Evolutionary conservation across 2,329 filamentous ascomycete species (phyloP).

Genomic region (Trichoderma sp.): DNA sequence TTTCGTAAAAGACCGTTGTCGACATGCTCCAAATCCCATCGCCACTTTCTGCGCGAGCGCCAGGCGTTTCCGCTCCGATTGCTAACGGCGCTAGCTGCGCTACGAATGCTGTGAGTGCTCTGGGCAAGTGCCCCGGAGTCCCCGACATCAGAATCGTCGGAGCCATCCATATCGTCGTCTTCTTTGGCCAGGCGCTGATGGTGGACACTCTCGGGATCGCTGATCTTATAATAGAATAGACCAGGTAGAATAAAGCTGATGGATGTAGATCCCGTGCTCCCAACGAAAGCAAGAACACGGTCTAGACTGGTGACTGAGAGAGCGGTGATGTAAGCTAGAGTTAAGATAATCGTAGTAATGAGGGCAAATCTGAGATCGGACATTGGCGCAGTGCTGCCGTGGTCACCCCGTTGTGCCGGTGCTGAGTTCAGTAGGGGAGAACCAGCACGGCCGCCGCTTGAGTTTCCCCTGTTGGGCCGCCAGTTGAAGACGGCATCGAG

Average conservation of each 20-base stretch:
- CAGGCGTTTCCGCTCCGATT: constrained; percentile 35
- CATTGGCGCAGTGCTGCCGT: constrained; percentile 61
- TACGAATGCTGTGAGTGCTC: constrained; percentile 46
- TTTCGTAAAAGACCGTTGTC: constrained; percentile 65
- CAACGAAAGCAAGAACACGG: constrained; percentile 90
- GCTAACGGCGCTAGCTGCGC: constrained; percentile 37
- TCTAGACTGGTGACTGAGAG: constrained; percentile 89
- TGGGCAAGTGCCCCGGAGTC: constrained; percentile 43
- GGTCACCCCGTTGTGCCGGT: constrained; percentile 45
- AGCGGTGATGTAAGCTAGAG: constrained; percentile 80
- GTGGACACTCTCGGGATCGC: constrained; percentile 77
- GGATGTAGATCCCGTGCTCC: constrained; percentile 87
- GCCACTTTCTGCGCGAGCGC: constrained; percentile 55
- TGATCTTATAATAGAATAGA: constrained; percentile 98
- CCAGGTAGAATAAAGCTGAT: constrained; percentile 97
- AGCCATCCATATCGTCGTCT: constrained; percentile 76
- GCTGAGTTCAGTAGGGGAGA: constrained; percentile 42
- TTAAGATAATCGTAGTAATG: constrained; percentile 81
- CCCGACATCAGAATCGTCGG: constrained; percentile 49
- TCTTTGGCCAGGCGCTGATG: constrained; percentile 87
- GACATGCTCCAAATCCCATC: constrained; percentile 61
- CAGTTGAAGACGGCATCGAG: constrained; percentile 92
- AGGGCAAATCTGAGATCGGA: constrained; percentile 83
- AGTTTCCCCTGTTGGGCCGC: constrained; percentile 59
- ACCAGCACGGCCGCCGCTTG: constrained; percentile 37